Conservation (phyloP, 768 basidiomycete genomes). For the Rickenella mellea region DNA sequence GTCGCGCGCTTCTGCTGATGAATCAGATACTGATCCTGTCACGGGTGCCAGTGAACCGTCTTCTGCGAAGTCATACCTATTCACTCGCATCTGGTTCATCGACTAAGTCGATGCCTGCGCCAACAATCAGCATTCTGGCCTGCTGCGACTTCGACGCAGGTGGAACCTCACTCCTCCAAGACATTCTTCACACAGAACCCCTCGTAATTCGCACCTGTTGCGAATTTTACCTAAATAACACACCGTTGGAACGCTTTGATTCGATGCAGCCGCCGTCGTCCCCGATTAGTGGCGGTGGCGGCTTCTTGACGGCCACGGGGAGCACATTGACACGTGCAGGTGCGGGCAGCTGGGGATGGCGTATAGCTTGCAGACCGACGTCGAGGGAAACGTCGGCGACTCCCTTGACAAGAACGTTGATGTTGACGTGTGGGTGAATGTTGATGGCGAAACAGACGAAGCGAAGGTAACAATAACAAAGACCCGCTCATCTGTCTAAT, state of each 20-base stretch:
- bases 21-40: slow-evolving; percentile 4
- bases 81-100: slow-evolving; percentile 25
- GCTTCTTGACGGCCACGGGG: no score
- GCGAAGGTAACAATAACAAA: no score
- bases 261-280: no score
- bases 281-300: not conserved
- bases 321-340: slow-evolving; percentile 14
- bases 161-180: no score
- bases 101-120: slow-evolving; percentile 15
- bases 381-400: slow-evolving; percentile 45
- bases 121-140: slow-evolving; percentile 24
- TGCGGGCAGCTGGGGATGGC: slow-evolving; percentile 27
- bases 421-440: slow-evolving; percentile 42
- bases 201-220: not conserved
- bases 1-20: slow-evolving; percentile 3
- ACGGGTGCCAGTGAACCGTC: slow-evolving; percentile 15
- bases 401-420: slow-evolving; percentile 51
- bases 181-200: no score
- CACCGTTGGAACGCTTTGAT: no score
- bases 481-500: no score
- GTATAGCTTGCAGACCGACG: slow-evolving; percentile 50
- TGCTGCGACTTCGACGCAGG: slow-evolving; percentile 26
- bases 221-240: no score
- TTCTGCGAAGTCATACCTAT: slow-evolving; percentile 26
- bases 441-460: slow-evolving; percentile 17